A percentile compares a stretch with the other conserved stretches of the same genome.
phyloP scores from a whole-genome alignment of 73 alveolate species.

The Stentor coeruleus region DNA sequence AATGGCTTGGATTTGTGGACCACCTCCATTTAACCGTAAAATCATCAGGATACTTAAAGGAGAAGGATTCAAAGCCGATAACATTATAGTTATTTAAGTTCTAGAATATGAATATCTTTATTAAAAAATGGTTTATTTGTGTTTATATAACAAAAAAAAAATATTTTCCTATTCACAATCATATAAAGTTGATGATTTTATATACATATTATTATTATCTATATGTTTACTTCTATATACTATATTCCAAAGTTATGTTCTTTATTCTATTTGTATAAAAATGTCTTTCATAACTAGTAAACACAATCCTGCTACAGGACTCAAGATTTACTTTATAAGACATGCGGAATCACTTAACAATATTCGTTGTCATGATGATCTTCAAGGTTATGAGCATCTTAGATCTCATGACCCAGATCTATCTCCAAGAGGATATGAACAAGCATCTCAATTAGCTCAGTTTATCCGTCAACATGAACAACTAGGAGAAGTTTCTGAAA shows the following conservation, averaged over 20 bases:
- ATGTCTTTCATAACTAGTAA: background rate
- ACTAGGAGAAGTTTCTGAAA: background rate
- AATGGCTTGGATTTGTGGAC: background rate
- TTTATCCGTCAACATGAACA: background rate
- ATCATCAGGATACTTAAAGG: background rate
- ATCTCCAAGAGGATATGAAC: background rate
- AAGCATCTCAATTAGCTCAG: conserved; percentile 15
- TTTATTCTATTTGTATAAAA: no score
- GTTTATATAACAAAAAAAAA: no score
- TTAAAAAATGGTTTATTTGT: no score
- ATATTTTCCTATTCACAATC: no score
- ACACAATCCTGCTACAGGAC: background rate
- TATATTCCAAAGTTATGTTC: no score
- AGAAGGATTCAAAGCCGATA: no score
- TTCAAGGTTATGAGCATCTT: background rate
- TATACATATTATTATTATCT: no score
- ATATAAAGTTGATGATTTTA: no score
- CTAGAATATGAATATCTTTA: no score
- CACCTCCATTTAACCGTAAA: background rate
- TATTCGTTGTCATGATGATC: background rate
- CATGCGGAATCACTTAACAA: conserved; percentile 15
- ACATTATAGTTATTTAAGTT: no score
- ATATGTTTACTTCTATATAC: no score
- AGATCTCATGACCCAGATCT: conserved; percentile 8
- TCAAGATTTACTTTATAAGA: background rate